Conservation (phyloP, 345 rosid species). For the Populus tremula region DNA sequence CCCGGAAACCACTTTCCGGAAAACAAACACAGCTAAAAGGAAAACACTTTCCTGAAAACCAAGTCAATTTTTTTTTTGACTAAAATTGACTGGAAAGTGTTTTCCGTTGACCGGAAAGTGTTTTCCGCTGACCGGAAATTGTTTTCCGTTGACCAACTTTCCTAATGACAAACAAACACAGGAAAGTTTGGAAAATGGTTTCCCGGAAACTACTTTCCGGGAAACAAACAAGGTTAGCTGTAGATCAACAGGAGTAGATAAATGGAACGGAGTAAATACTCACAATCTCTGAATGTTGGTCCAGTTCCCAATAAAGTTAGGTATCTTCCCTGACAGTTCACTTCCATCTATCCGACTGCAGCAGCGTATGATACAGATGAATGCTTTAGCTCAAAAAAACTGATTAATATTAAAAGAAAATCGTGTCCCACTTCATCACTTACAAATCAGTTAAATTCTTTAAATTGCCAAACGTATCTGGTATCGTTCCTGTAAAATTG, state of each 20-base stretch:
- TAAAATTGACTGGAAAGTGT: too few relatives aligned
- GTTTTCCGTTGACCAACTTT: too few relatives aligned
- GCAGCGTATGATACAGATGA: background rate
- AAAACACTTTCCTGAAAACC: too few relatives aligned
- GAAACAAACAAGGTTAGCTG: too few relatives aligned
- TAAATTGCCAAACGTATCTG: constrained; percentile 59
- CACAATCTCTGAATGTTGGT: constrained; percentile 54
- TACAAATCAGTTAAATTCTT: constrained; percentile 72
- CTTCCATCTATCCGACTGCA: constrained; percentile 79
- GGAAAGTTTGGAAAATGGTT: too few relatives aligned
- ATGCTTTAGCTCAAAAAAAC: background rate
- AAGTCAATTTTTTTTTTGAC: too few relatives aligned
- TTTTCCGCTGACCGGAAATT: too few relatives aligned
- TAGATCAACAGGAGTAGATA: background rate
- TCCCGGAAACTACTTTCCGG: too few relatives aligned
- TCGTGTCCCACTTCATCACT: constrained; percentile 22
- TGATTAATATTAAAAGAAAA: background rate
- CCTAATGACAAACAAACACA: too few relatives aligned
- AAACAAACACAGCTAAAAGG: too few relatives aligned
- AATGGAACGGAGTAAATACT: constrained; percentile 24
- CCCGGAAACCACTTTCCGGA: too few relatives aligned
- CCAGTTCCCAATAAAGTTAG: constrained; percentile 83
- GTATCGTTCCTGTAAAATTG: constrained; percentile 69
- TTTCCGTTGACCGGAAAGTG: too few relatives aligned
- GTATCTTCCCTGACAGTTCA: constrained; percentile 66